Evolutionary conservation across 208 protist genomes (phyloP).

Genomic region (Leishmania mexicana): DNA sequence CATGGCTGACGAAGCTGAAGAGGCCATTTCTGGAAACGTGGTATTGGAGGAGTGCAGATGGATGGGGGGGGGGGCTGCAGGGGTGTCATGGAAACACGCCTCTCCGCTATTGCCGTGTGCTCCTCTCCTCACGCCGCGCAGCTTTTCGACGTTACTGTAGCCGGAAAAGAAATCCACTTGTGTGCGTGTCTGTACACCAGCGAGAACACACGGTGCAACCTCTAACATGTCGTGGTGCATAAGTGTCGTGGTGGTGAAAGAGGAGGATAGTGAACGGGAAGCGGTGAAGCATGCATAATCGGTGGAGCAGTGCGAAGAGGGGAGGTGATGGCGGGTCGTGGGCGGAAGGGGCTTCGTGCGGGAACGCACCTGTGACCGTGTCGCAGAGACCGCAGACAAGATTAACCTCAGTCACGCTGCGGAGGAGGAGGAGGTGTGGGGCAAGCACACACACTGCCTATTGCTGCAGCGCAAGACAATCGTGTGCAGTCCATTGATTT

Average conservation of each 20-base stretch:
- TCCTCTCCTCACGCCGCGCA: neutral
- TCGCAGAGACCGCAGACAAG: neutral
- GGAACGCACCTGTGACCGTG: neutral
- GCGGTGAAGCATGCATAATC: neutral
- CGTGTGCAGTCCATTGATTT: neutral
- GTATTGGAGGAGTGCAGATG: neutral
- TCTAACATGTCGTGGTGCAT: neutral
- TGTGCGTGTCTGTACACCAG: neutral
- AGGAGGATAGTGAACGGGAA: neutral
- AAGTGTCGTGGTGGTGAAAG: neutral
- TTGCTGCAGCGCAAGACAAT: neutral
- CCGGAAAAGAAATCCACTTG: neutral
- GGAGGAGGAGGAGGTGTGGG: neutral
- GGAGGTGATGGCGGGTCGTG: neutral
- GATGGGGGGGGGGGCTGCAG: neutral
- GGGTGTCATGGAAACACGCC: neutral
- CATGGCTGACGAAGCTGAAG: neutral
- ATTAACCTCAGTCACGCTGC: neutral
- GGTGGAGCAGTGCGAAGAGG: neutral
- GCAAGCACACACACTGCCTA: neutral
- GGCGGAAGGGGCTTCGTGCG: neutral
- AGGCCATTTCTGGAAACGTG: conserved; percentile 3
- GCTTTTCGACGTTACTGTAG: neutral
- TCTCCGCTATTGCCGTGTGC: neutral
- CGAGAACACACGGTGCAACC: neutral